Conservation (phyloP, 192 early-diverging fungal species). For the Entomortierella lignicola region DNA sequence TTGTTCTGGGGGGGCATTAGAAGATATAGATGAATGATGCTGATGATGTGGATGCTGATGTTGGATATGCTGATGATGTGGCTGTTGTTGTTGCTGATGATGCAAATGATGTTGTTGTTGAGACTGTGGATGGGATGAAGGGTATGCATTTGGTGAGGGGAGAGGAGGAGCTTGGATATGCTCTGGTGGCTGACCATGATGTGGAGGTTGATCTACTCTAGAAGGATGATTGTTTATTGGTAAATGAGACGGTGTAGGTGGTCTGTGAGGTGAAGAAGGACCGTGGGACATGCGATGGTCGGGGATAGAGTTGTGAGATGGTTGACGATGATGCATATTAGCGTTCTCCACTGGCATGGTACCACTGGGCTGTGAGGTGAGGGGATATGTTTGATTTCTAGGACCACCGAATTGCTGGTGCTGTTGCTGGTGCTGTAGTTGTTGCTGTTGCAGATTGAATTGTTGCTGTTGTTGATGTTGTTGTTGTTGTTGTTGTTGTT, state of each 20-base stretch:
- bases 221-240: conserved; percentile 7
- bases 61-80: conserved; percentile 3
- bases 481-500: conserved; percentile 15
- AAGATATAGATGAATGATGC: conserved; percentile 22
- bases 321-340: conserved; percentile 9
- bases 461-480: conserved; percentile 23
- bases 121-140: neutral
- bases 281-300: conserved; percentile 3
- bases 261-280: conserved; percentile 5
- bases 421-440: conserved; percentile 16
- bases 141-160: neutral
- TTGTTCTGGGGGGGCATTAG: conserved; percentile 14
- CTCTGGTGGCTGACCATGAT: conserved; percentile 18
- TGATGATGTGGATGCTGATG: conserved; percentile 15
- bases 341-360: neutral
- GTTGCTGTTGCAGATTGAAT: too few relatives aligned
- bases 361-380: neutral
- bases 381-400: conserved; percentile 2
- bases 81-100: neutral
- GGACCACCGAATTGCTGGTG: neutral
- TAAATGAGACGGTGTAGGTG: conserved; percentile 21
- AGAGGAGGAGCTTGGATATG: conserved; percentile 10
- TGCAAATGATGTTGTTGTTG: conserved; percentile 1
- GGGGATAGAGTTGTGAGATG: neutral
- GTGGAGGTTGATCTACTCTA: conserved; percentile 25